Percentiles rank a stretch among this genome's conserved stretches.
phyloP scores from a whole-genome alignment of 768 basidiomycete species.

The Cantharellus cinnabarinus region DNA sequence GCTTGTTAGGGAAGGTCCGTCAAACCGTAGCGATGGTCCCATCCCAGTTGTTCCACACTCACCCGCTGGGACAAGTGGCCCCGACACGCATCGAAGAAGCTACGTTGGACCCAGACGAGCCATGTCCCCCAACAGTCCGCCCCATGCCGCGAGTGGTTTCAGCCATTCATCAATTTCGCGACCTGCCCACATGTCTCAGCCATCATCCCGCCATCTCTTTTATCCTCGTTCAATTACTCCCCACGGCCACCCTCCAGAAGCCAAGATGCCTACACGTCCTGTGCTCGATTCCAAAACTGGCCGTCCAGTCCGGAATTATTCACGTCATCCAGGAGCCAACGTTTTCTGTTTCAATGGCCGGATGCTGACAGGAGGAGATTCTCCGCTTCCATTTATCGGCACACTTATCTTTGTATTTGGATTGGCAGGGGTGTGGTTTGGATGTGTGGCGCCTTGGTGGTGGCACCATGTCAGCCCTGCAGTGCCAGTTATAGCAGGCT shows the following conservation, averaged over 20 bases:
- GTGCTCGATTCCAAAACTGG: slow-evolving; percentile 22
- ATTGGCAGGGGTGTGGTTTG: slow-evolving; percentile 68
- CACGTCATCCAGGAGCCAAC: slow-evolving; percentile 52
- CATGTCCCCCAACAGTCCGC: too few relatives aligned
- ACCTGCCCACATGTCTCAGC: neutral
- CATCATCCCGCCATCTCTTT: slow-evolving; percentile 3
- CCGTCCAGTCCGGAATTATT: slow-evolving; percentile 32
- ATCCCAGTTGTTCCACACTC: too few relatives aligned
- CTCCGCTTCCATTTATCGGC: slow-evolving; percentile 58
- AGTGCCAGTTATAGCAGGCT: slow-evolving; percentile 44
- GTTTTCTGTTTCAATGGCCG: slow-evolving; percentile 53
- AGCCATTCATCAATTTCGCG: neutral
- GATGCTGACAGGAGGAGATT: slow-evolving; percentile 70
- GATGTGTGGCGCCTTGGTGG: slow-evolving; percentile 75
- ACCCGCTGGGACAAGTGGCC: too few relatives aligned
- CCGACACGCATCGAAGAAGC: too few relatives aligned
- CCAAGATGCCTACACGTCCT: neutral
- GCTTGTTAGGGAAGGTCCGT: too few relatives aligned
- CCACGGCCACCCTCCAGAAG: too few relatives aligned
- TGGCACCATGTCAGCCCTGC: slow-evolving; percentile 63
- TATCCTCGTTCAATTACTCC: too few relatives aligned
- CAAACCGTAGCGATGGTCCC: too few relatives aligned
- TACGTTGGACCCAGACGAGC: too few relatives aligned
- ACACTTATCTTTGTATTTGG: slow-evolving; percentile 39
- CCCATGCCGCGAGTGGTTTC: neutral